Evolutionary conservation across 2,329 filamentous ascomycete genomes (phyloP), one percentile per base, ranked within the genome.

Genomic region (Colletotrichum sp.): DNA sequence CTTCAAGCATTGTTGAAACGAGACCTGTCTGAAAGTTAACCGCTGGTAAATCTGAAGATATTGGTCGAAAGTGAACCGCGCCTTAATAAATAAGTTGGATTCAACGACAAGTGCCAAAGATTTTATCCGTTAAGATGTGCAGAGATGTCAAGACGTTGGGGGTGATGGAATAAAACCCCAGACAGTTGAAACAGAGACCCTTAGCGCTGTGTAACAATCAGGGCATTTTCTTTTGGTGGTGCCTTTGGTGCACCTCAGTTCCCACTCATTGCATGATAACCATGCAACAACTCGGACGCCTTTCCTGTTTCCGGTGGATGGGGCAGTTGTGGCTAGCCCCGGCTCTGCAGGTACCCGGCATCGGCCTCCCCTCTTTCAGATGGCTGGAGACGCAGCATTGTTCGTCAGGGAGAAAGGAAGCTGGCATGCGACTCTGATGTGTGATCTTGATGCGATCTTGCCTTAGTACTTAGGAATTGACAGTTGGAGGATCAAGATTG

Each of bases 301-400:
- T 30, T 61, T 65, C 62, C 64, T 58, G 70, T 72, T 69, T 75
- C 70, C 64, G 73, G 64, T 27, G 30, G 28, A 73, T 64, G 43
- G 69, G 64, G 48, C 56, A 43, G 2, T 34, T 55, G 52, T 34
- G 55, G 67, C 32, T n/a, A 18, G 27, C 73, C 58, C 70, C 64
- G 56, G 64, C 70, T 60, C 56, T 68, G 70, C 70, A 75, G 70
- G 70, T 69, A 75, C 70, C 70, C 64, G 65, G 73, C 70, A 75
- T 75, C 70, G 73, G 70, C 73, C 12, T 39, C 62, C 55, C 62
- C 62, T 61, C 70, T 36, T 36, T 60, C 22, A 30, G 58, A 58
- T 48, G 58, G 65, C 58, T 73, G 58, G 70, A n/a, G 16, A 25
- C 15, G 39, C 52, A 58, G n/a, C 52, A 27, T 27, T 22, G 32